phyloP scores from a whole-genome alignment of 2,329 filamentous ascomycete species.

The Grosmannia huntii region DNA sequence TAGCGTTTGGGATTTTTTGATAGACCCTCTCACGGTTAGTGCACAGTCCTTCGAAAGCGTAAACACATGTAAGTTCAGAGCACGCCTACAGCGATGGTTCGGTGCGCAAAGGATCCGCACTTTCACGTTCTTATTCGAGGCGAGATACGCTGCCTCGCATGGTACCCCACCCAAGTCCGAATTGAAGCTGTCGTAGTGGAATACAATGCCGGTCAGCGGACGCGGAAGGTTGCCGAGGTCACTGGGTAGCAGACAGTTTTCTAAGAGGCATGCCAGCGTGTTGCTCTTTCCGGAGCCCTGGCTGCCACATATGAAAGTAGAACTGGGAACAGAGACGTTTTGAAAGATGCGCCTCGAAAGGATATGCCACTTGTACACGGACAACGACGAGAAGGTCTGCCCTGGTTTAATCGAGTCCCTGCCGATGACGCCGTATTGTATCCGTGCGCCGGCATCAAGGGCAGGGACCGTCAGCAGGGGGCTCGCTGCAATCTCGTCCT shows the following conservation, averaged over 20 bases:
- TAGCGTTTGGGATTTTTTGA: conserved; percentile 25
- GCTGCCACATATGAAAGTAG: conserved; percentile 50
- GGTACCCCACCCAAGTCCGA: conserved; percentile 33
- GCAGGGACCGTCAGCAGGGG: background rate
- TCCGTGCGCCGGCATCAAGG: background rate
- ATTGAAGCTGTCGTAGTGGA: conserved; percentile 49
- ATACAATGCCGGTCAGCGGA: conserved; percentile 48
- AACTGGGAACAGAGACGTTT: conserved; percentile 38
- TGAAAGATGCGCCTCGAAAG: conserved; percentile 23
- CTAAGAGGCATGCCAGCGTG: conserved; percentile 40
- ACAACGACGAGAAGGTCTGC: background rate
- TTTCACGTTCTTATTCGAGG: conserved; percentile 26
- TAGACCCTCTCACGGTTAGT: conserved; percentile 15
- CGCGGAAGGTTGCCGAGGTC: conserved; percentile 30
- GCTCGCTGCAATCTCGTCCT: conserved; percentile 1
- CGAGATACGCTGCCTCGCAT: conserved; percentile 48
- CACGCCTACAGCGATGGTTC: conserved; percentile 22
- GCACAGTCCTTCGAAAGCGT: background rate
- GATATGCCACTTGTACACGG: conserved; percentile 3
- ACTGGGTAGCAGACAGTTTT: conserved; percentile 41
- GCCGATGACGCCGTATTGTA: conserved; percentile 1
- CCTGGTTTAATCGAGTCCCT: background rate
- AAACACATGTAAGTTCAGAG: background rate
- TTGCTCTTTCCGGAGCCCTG: conserved; percentile 55
- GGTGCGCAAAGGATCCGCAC: conserved; percentile 43